Evolutionary conservation across 179 eudicot species (phyloP), one percentile per base, ranked within the genome.

Genomic region (Drosera spatulata): DNA sequence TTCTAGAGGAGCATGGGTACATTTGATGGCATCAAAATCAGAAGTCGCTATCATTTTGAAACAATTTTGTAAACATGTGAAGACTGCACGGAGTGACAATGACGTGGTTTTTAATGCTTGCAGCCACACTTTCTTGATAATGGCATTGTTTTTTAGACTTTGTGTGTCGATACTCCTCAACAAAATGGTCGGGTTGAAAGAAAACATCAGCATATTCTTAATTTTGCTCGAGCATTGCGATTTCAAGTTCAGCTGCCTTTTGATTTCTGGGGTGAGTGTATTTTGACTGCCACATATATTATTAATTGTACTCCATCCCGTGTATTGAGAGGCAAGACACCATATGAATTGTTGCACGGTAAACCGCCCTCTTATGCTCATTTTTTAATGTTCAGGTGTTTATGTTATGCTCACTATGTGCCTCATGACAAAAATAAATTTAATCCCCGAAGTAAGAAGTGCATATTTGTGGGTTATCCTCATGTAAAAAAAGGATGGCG

Each of bases 401-500:
- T 61, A 5, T 61, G 56, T 61, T 61, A 22, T 61, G 65, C 55
- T 2, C 13, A 9, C n/a, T 39, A 14, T n/a, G 6, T 12, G 12
- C 41, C 56, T 51, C 9, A 9, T 3, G 12, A 9, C 5, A 22
- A 22, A 2, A 10, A 49, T 4, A 62, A 62, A 22, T 61, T 61
- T 61, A 56, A 2, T 40, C 12, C 56, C 9, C 3, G 38, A 5
- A 22, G 48, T 0, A 0, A 6, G 2, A 13, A 13, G 44, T 62
- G 58, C 14, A 22, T 62, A 2, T 62, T 62, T 52, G 33, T 62
- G 3, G 65, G 65, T 3, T 62, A 62, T 51, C 65, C 47, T 2
- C 52, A 50, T 52, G 47, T 37, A 2, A 40, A 46, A 8, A 60
- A 60, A 10, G 53, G 63, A 7, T 60, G 54, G 41, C 12, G 7